Conservation (phyloP, 306 rosid species). For the Mucuna pruriens region DNA sequence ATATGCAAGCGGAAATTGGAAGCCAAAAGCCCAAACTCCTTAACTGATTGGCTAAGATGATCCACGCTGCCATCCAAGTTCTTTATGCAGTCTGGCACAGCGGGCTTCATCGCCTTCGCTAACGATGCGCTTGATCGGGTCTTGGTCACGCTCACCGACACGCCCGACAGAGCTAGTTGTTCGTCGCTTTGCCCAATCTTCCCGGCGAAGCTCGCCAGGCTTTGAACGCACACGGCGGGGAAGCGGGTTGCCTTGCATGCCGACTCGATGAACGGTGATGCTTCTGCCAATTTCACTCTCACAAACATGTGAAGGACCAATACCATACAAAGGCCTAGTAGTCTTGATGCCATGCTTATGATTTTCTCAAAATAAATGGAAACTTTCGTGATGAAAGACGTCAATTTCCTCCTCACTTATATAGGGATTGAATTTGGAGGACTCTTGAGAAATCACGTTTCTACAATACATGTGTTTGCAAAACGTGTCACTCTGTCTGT, state of each 20-base stretch:
- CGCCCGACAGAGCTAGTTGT: conserved; percentile 55
- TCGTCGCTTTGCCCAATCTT: conserved; percentile 48
- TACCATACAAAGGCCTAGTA: conserved; percentile 29
- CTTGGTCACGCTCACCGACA: conserved; percentile 53
- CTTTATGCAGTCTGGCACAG: conserved; percentile 66
- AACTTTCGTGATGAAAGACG: neutral
- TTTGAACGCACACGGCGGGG: conserved; percentile 59
- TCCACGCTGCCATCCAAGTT: conserved; percentile 66
- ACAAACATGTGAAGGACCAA: conserved; percentile 25
- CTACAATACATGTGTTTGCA: no score
- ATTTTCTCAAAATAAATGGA: neutral
- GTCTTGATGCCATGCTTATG: conserved; percentile 49
- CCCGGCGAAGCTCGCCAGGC: conserved; percentile 47
- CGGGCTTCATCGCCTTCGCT: conserved; percentile 40
- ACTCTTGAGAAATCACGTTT: no score
- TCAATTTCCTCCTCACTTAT: neutral
- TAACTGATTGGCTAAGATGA: conserved; percentile 50
- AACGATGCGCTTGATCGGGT: conserved; percentile 47
- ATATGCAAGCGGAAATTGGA: conserved; percentile 56
- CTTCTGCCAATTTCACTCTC: conserved; percentile 25
- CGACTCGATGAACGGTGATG: conserved; percentile 55
- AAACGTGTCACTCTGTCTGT: no score
- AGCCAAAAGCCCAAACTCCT: conserved; percentile 49
- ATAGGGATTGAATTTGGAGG: conserved; percentile 7
- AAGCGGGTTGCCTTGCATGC: conserved; percentile 67